phyloP scores from a whole-genome alignment of 1,139 yeast species.

The Suhomyces coccinellae region DNA sequence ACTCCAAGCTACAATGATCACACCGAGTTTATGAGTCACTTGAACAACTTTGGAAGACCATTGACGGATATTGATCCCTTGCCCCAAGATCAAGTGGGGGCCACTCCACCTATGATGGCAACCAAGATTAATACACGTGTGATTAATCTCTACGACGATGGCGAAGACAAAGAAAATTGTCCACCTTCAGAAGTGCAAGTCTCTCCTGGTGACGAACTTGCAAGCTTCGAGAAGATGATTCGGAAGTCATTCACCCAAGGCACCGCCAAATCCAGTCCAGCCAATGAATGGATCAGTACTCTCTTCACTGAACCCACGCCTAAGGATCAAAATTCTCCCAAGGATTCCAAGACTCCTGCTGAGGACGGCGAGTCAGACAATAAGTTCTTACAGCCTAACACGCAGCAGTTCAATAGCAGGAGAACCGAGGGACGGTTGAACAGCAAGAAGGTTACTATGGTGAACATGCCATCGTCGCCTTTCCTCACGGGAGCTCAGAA shows the following conservation, averaged over 20 bases:
- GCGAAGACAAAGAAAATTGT: slow-evolving; percentile 46
- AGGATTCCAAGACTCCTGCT: slow-evolving; percentile 39
- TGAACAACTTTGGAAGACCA: slow-evolving; percentile 53
- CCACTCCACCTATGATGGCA: slow-evolving; percentile 52
- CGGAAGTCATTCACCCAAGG: slow-evolving; percentile 36
- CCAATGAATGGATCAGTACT: slow-evolving; percentile 38
- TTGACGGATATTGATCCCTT: slow-evolving; percentile 55
- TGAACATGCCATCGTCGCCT: slow-evolving; percentile 50
- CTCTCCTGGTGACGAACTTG: slow-evolving; percentile 22
- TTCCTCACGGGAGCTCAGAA: slow-evolving; percentile 20
- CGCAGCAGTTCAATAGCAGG: slow-evolving; percentile 30
- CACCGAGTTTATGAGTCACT: slow-evolving; percentile 49
- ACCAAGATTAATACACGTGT: slow-evolving; percentile 49
- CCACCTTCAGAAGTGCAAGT: slow-evolving; percentile 31
- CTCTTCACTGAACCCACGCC: slow-evolving; percentile 50
- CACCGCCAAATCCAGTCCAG: slow-evolving; percentile 34
- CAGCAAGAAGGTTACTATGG: slow-evolving; percentile 25
- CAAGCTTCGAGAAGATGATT: slow-evolving; percentile 43
- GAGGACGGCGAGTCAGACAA: slow-evolving; percentile 19
- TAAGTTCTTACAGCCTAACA: slow-evolving; percentile 21
- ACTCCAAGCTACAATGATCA: slow-evolving; percentile 43
- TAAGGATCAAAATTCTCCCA: slow-evolving; percentile 45
- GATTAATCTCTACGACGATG: slow-evolving; percentile 40
- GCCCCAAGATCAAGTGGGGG: slow-evolving; percentile 35
- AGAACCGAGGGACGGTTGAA: slow-evolving; percentile 24